Evolutionary conservation across 768 basidiomycete species (phyloP), one percentile per base, ranked within the genome.

Genomic region (Lactarius sanguifluus): DNA sequence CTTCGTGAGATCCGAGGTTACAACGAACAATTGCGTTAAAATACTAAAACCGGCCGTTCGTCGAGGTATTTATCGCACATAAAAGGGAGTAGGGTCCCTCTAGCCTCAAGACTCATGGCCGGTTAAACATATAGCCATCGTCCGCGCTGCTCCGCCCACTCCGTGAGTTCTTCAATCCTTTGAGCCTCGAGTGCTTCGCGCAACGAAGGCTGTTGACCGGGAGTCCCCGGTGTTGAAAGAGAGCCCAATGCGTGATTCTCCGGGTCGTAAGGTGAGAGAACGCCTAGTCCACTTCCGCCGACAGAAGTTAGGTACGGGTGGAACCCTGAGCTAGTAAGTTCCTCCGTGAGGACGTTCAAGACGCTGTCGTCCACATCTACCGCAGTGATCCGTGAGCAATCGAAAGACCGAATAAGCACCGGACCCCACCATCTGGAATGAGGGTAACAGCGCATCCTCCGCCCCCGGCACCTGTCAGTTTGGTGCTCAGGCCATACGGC

Each of bases 371-470:
- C 76, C 80, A 96, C 89, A 70, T 89, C 96, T 96, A 74, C n/a
- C 60, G 50, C 28, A 59, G 36, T 25, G 28, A 23, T 64, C 43
- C 64, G 40, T 18, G 28, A 38, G 36, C 1, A 61, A 54, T 62
- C 20, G 16, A 54, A 69, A 20, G n/a, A 61, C 59, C 60, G 32
- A 50, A 34, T 61, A 28, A 56, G 43, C 40, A 32, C 78, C 7
- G 20, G 18, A 18, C 45, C 88, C 70, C 71, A 96, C 96, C 86
- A 78, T 98, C 95, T 60, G 97, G 97, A 60, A 99, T 83, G 41
- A 98, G 84, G 15, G 96, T 96, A 36, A 98, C 94, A 5, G 95
- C 89, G 74, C 97, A 98, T n/a, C 97, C 97, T 30, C 97, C 97
- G 47, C 97, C 97, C 36, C 97, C 97, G 9, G 97, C 96, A 50